Base-by-base conservation (phyloP, 345 rosid genomes). In the Arabis hirsuta region DNA sequence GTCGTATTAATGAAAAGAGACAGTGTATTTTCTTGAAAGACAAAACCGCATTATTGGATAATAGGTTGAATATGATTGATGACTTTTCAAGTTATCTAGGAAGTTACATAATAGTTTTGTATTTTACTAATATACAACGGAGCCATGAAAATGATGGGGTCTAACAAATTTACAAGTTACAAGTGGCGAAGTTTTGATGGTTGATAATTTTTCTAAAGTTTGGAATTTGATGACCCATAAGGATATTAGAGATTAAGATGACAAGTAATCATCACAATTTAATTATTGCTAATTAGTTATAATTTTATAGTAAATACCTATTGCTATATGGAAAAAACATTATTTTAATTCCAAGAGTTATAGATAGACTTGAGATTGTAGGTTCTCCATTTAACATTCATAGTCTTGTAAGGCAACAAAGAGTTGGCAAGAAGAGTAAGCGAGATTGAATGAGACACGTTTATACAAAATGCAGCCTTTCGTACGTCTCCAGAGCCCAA, bases 401-500 rank as follows among this genome's bases (percentile, higher is more conserved):
- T 38, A 31, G n/a, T 44, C 9, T 22, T 24, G 3, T 9, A 34
- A 64, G n/a, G 32, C 57, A 45, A 46, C 34, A 64, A 36, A 36
- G 41, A 36, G 54, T 65, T 65, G 77, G 50, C 36, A 73, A 39
- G 53, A 73, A 39, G 53, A 36, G 71, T 14, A 56, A 47, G 53
- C 46, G 62, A 44, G 60, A 12, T 62, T 46, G 77, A 65, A 50
- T 9, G 24, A 27, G 60, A 65, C 65, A 73, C 77, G 72, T 74
- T 51, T 32, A 56, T 6, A 43, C 16, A 22, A 22, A 32, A 20
- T 59, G 68, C 56, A 67, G 73, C 78, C 68, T 74, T 74, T 74
- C 62, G 68, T 43, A 51, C 11, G 52, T 42, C 62, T 43, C 31
- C 62, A 74, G 78, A 74, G 78, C 62, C 78, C 68, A 74, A 67